Conservation (phyloP, 139 green algal genomes). For the Deuterostichococcus epilithicus region DNA sequence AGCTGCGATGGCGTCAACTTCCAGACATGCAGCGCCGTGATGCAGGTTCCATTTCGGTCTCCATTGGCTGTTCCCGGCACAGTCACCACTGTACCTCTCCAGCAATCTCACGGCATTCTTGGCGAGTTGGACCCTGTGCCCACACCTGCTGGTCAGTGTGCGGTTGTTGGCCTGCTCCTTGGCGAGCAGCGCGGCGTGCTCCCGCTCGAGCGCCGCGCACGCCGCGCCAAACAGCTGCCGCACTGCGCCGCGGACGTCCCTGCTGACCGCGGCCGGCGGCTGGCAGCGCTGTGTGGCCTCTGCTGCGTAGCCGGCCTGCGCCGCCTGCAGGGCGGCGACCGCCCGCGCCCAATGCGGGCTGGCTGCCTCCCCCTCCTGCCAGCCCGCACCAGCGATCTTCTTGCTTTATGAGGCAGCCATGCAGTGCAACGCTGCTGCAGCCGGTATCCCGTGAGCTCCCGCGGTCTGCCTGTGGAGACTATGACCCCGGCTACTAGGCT, state of each 20-base stretch:
- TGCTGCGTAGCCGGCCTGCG: slow-evolving; percentile 26
- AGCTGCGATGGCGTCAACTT: no score
- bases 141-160: slow-evolving; percentile 32
- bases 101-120: no score
- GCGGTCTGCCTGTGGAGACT: no score
- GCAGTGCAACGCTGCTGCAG: not conserved
- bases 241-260: slow-evolving; percentile 13
- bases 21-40: no score
- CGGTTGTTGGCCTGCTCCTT: slow-evolving; percentile 51
- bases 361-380: slow-evolving; percentile 19
- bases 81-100: slow-evolving; percentile 7
- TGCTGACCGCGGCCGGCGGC: slow-evolving; percentile 17
- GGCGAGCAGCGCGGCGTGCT: slow-evolving; percentile 51
- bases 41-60: no score
- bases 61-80: no score
- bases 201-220: slow-evolving; percentile 37
- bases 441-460: no score
- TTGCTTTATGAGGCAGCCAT: no score
- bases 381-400: not conserved
- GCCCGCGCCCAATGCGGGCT: slow-evolving; percentile 11
- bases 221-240: slow-evolving; percentile 43
- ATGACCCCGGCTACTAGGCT: no score
- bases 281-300: slow-evolving; percentile 19
- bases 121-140: not conserved
- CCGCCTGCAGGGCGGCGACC: slow-evolving; percentile 16